Conservation (phyloP, 75 land plant species). For the Selaginella moellendorffii region DNA sequence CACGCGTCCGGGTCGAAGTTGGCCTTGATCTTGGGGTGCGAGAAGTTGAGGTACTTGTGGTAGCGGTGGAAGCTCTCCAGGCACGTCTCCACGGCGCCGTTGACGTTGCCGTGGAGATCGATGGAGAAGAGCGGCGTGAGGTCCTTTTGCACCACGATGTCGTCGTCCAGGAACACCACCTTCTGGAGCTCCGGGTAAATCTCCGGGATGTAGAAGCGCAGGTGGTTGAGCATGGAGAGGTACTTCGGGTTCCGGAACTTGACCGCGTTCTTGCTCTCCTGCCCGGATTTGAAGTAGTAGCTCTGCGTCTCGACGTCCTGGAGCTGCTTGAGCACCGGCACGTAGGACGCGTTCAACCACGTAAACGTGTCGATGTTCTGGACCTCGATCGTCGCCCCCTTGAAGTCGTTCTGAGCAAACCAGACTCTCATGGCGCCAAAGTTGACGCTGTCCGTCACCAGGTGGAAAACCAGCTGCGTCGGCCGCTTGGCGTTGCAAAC, state of each 20-base stretch:
- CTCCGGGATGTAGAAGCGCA: constrained; percentile 86
- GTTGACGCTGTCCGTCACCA: constrained; percentile 61
- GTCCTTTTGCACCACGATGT: constrained; percentile 83
- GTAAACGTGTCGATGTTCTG: constrained; percentile 61
- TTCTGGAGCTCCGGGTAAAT: constrained; percentile 62
- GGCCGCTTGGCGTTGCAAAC: constrained; percentile 63
- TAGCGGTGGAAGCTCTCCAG: constrained; percentile 62
- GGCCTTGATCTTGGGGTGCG: constrained; percentile 47
- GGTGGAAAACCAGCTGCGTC: constrained; percentile 65
- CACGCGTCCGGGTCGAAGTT: constrained; percentile 84
- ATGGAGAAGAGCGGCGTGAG: constrained; percentile 52
- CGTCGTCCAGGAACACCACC: constrained; percentile 88
- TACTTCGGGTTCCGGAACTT: constrained; percentile 67
- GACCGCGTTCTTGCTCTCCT: constrained; percentile 32
- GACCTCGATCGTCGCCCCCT: constrained; percentile 58
- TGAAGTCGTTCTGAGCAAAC: constrained; percentile 60
- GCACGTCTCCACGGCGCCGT: constrained; percentile 93
- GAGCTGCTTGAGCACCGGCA: constrained; percentile 63
- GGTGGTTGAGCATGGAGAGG: constrained; percentile 55
- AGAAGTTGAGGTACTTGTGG: constrained; percentile 87
- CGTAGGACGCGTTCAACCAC: constrained; percentile 84
- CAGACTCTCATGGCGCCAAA: constrained; percentile 60
- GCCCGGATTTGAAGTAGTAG: constrained; percentile 41
- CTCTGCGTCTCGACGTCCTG: constrained; percentile 31
- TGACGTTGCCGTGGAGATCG: constrained; percentile 81